Evolutionary conservation across 345 rosid species (phyloP).

Genomic region (Hirschfeldia incana): DNA sequence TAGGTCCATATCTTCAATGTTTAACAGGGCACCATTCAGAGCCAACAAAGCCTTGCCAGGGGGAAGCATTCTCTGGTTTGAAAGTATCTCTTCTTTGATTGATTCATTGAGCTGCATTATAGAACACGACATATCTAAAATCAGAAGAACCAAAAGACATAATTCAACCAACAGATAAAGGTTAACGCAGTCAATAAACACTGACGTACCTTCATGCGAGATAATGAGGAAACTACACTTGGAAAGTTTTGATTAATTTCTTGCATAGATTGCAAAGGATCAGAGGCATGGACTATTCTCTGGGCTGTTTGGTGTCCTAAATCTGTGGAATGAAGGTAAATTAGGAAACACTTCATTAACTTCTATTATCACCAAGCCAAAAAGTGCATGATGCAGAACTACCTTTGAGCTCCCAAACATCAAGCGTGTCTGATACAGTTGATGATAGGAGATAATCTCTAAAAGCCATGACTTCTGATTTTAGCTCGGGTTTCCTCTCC

Average conservation of each 20-base stretch:
- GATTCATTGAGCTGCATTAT: slow-evolving; percentile 75
- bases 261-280: slow-evolving; percentile 93
- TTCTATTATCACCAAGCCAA: slow-evolving; percentile 9
- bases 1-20: slow-evolving; percentile 93
- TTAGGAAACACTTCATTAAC: slow-evolving; percentile 22
- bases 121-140: slow-evolving; percentile 13
- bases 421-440: slow-evolving; percentile 87
- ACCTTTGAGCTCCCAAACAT: slow-evolving; percentile 99
- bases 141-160: slow-evolving; percentile 17
- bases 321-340: slow-evolving; percentile 56
- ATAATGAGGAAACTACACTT: slow-evolving; percentile 88
- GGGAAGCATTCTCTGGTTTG: slow-evolving; percentile 93
- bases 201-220: slow-evolving; percentile 86
- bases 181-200: slow-evolving; percentile 5
- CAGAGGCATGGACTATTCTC: slow-evolving; percentile 92
- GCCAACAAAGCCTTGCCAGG: slow-evolving; percentile 97
- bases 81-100: slow-evolving; percentile 87
- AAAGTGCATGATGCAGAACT: slow-evolving; percentile 27
- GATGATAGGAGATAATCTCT: slow-evolving; percentile 90
- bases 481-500: slow-evolving; percentile 93
- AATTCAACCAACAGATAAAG: slow-evolving; percentile 13
- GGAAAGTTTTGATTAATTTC: slow-evolving; percentile 99
- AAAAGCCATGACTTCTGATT: slow-evolving; percentile 87
- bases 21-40: slow-evolving; percentile 93
- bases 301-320: slow-evolving; percentile 98